Evolutionary conservation across 192 early-diverging fungal genomes (phyloP), one percentile per base, ranked within the genome.

Genomic region (Umbelopsis sp.): DNA sequence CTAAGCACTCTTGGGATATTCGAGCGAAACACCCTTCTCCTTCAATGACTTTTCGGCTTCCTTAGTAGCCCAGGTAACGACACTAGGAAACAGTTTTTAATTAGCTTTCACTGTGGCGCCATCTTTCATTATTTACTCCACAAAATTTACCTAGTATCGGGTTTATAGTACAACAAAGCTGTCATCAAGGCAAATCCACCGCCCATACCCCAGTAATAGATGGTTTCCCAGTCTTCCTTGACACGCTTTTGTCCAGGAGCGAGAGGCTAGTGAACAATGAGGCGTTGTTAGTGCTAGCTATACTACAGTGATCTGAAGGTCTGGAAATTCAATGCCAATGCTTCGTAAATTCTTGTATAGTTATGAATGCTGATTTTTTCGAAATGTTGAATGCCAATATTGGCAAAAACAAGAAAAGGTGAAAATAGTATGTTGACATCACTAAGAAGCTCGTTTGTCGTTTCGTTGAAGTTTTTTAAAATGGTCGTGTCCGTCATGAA

Each of bases 21-120:
- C 87, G 49, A 88, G 76, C 27, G 71, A 35, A 71, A 88, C 82
- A 45, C 90, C 91, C 58, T 88, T 82, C 69, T 88, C 91, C 72
- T 81, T 81, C 83, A 93, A 81, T 72, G 87, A 87, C 68, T 86
- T 87, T 78, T 91, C 82, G 64, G 92, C 92, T 82, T 93, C 91
- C 73, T 81, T 80, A 35, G 75, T 79, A 47, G 92, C 92, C 92
- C 91, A 92, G 21, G 88, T 88, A 61, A 87, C 82, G 55, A 93
- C 74, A 71, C 88, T 90, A 83, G 33, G 51, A 23, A 21, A 68
- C 37, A 13, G 13, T 68, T 25, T 46, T 20, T 46, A 65, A 46
- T 69, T 74, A 52, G 49, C 27, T 30, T 23, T 50, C 3, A 65
- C 33, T 20, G 16, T 16, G 13, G 45, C 9, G 6, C 30, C 5